Percentiles rank a stretch among this genome's conserved stretches.
These are phyloP conservation scores for Euphorbia celastroides DNA, from an alignment of 441 rosid species.

Conservation along the genomic window DNA sequence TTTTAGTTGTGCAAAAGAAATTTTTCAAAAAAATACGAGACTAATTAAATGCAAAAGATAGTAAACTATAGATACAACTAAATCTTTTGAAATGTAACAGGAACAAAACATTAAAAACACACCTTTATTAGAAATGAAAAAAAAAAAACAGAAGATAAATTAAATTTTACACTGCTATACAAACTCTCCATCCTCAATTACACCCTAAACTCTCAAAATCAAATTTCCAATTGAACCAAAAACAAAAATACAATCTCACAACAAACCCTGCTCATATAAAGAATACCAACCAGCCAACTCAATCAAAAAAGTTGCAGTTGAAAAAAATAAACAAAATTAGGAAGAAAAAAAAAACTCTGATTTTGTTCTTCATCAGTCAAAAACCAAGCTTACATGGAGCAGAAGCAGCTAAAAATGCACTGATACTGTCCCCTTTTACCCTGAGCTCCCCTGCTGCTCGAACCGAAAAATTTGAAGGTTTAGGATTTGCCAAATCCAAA, in stretches of 20 bases:
- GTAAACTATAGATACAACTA: too few relatives aligned
- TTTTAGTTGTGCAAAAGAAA: too few relatives aligned
- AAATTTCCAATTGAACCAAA: constrained; percentile 9
- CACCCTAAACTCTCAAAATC: constrained; percentile 24
- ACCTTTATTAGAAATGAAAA: constrained; percentile 39
- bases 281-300: constrained; percentile 32
- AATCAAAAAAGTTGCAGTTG: constrained; percentile 28
- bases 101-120: too few relatives aligned
- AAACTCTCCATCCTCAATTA: constrained; percentile 41
- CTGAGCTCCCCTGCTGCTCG: constrained; percentile 30
- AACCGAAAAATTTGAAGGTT: constrained; percentile 12
- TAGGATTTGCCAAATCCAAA: constrained; percentile 12
- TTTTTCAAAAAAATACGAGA: too few relatives aligned
- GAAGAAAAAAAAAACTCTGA: constrained; percentile 15
- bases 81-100: too few relatives aligned
- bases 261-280: constrained; percentile 40
- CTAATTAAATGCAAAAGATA: too few relatives aligned
- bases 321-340: constrained; percentile 19
- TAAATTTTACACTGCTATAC: constrained; percentile 59
- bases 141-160: too few relatives aligned
- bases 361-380: constrained; percentile 31
- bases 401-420: constrained; percentile 90
- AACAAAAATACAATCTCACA: constrained; percentile 37
- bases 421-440: constrained; percentile 59
- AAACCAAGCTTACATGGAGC: constrained; percentile 50